Base-by-base conservation (phyloP, 345 rosid genomes). In the Kandelia obovata region DNA sequence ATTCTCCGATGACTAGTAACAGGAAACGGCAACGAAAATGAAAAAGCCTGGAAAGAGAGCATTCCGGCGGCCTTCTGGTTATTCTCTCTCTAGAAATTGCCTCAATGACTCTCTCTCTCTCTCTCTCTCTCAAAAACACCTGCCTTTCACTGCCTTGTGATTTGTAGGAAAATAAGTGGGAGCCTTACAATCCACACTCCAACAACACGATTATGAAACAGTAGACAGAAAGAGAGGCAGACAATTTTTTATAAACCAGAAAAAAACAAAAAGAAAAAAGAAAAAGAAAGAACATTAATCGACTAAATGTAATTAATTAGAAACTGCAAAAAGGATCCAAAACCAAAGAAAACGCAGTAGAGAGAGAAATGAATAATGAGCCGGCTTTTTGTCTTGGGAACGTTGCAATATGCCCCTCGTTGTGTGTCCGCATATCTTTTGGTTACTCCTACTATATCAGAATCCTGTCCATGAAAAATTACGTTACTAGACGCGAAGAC, bases 311-410 rank as follows among this genome's bases (percentile, higher is more conserved):
- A 55, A n/a, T 23, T 69, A 9, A 58, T 20, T 30, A 27, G 35
- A 26, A 9, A 71, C 7, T 3, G 35, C 28, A 9, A 20, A 20
- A 20, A 27, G 23, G 19, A 7, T 4, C 3, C 31, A 5, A 52
- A 32, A 17, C 51, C n/a, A 6, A 31, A 4, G 64, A 53, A 8
- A 1, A 28, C 7, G 32, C 15, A 26, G 13, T 30, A 5, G 17
- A 15, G 53, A 1, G 43, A 0, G 59, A 15, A 25, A 21, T n/a
- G 55, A 15, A 39, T 8, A 46, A 10, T 21, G 62, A 71, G 69
- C 27, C 64, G 69, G 74, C 75, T 71, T 71, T 71, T 64, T 57
- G 64, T 58, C 64, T 64, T 0, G 58, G 75, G 64, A 64, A 57
- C 67, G 73, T 26, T 27, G 61, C 52, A n/a, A 20, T 26, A 53